Percentiles rank a stretch among this genome's conserved stretches.
These are phyloP conservation scores for Torulaspora gathmanii DNA, from an alignment of 805 yeast species.

Conservation along the genomic window DNA sequence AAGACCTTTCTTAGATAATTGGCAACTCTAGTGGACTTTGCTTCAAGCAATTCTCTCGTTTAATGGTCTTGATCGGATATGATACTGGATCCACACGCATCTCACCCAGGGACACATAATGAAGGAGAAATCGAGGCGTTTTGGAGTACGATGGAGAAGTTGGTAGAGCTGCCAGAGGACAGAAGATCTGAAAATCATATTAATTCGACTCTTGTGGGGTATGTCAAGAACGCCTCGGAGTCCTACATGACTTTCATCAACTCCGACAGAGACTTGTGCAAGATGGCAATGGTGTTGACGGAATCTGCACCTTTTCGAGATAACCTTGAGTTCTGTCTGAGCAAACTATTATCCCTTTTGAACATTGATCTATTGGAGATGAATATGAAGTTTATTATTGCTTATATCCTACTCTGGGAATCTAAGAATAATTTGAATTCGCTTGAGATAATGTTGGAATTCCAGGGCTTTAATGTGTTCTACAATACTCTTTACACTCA, in stretches of 20 bases:
- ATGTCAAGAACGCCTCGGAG: conserved; percentile 28
- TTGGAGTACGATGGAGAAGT: conserved; percentile 29
- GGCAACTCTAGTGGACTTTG: background rate
- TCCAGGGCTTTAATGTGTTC: conserved; percentile 48
- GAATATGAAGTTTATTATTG: conserved; percentile 40
- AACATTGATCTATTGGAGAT: conserved; percentile 36
- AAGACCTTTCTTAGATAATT: background rate
- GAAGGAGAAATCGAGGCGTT: conserved; percentile 21
- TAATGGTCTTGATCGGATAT: conserved; percentile 10
- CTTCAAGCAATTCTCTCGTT: background rate
- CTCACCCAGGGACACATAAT: conserved; percentile 13
- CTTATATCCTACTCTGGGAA: conserved; percentile 44
- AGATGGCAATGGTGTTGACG: conserved; percentile 35
- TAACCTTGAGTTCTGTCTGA: conserved; percentile 43
- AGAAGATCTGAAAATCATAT: conserved; percentile 13
- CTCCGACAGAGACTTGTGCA: conserved; percentile 35
- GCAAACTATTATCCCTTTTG: conserved; percentile 46
- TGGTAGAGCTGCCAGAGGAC: conserved; percentile 16
- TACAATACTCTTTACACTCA: conserved; percentile 39
- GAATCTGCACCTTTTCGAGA: conserved; percentile 37
- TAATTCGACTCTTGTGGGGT: conserved; percentile 30
- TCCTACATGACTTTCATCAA: conserved; percentile 25
- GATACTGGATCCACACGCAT: conserved; percentile 26
- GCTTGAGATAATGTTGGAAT: conserved; percentile 46
- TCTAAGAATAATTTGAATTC: conserved; percentile 41